Conservation (phyloP, 345 rosid genomes). For the Rhodamnia argentea region DNA sequence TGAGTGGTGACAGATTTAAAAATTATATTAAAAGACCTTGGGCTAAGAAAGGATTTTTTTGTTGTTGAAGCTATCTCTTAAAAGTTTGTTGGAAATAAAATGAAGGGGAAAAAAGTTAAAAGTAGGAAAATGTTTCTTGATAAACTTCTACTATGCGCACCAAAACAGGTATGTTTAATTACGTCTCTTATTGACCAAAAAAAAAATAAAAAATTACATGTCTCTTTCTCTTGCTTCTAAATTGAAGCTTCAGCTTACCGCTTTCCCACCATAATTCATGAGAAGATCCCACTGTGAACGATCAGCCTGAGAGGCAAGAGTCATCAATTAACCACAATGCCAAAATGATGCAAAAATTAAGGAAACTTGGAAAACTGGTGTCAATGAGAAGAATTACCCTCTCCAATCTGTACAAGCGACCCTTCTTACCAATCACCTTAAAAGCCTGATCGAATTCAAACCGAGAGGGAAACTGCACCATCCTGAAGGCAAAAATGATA, state of each 20-base stretch:
- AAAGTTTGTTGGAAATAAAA: not conserved
- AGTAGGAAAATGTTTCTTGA: not conserved
- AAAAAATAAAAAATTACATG: no score
- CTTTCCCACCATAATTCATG: constrained; percentile 50
- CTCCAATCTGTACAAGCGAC: constrained; percentile 44
- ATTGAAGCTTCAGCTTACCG: constrained; percentile 28
- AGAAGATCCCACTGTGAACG: constrained; percentile 38
- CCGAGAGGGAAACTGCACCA: constrained; percentile 43
- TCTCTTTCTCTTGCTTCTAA: not conserved
- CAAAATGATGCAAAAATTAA: not conserved
- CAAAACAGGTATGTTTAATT: not conserved
- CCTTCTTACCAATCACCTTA: constrained; percentile 27
- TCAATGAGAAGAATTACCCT: constrained; percentile 28
- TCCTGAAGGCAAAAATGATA: constrained; percentile 25
- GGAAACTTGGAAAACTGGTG: not conserved
- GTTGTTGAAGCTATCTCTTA: not conserved
- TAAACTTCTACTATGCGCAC: not conserved
- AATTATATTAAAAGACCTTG: not conserved
- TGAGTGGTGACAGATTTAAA: not conserved
- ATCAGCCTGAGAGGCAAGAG: constrained; percentile 26
- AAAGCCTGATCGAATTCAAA: constrained; percentile 26
- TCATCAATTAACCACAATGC: not conserved
- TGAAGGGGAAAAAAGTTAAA: not conserved
- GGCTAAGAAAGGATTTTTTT: not conserved
- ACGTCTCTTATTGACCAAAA: no score